Evolutionary conservation across 2,329 filamentous ascomycete genomes (phyloP).

Genomic region (Colletotrichum costaricense): DNA sequence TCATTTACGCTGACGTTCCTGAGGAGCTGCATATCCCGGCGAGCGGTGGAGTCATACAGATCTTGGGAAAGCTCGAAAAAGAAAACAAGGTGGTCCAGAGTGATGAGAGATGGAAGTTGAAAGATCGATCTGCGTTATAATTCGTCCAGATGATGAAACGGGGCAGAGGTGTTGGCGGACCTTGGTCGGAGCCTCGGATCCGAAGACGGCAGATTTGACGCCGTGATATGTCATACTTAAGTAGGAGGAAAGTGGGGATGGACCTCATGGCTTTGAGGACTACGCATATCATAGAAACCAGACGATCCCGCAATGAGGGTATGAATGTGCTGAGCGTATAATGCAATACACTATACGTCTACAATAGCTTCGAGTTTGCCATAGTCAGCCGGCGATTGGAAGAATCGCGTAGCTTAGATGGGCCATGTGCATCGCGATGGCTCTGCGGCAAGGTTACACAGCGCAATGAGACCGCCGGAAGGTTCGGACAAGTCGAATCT

Average conservation of each 20-base stretch:
- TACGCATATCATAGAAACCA: not conserved
- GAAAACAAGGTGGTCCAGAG: slow-evolving; percentile 74
- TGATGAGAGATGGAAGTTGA: slow-evolving; percentile 55
- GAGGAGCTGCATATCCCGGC: slow-evolving; percentile 81
- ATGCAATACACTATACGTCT: not conserved
- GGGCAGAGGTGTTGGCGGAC: not conserved
- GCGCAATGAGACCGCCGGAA: slow-evolving; percentile 4
- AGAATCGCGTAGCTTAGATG: not conserved
- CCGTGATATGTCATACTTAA: not conserved
- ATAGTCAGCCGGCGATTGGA: not conserved
- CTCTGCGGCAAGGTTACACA: not conserved
- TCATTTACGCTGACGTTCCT: slow-evolving; percentile 85
- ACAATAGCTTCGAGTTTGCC: not conserved
- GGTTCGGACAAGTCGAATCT: slow-evolving; percentile 13
- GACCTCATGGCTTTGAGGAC: not conserved
- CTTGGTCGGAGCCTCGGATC: slow-evolving; percentile 1
- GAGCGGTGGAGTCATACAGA: slow-evolving; percentile 79
- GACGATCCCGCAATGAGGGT: not conserved
- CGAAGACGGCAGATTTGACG: not conserved
- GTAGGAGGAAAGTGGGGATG: not conserved
- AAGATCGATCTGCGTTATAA: slow-evolving; percentile 55
- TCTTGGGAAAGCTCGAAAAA: slow-evolving; percentile 79
- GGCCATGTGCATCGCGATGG: not conserved
- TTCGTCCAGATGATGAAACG: not conserved
- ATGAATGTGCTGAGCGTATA: not conserved